Base-by-base conservation (phyloP, 1,284 basidiomycete genomes). In the Sanguinoderma infundibulare region DNA sequence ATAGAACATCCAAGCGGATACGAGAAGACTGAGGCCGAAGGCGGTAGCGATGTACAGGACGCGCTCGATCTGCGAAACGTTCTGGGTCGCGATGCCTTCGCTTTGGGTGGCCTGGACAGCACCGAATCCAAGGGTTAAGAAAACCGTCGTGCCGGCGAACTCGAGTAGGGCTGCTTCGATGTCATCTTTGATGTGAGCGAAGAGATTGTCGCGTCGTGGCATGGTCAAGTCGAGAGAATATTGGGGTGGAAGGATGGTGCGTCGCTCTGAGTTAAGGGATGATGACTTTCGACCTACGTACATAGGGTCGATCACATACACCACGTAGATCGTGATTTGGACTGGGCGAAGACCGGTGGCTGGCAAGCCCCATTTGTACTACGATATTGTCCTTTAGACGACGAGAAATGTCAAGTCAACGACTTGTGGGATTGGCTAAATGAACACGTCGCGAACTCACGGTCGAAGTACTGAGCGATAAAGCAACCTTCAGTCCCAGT, bases 1-100 rank as follows among this genome's bases (percentile, higher is more conserved):
- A 73, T 86, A 92, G 75, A 92, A 93, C 35, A 92, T 74, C 86
- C 89, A 92, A 6, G 86, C 87, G 3, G 84, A 85, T 35, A 89
- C 83, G 49, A 91, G 80, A 38, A 93, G 79, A 58, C 84, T 85
- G 55, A 92, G 73, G 2, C 90, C 90, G 79, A 90, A 87, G 47
- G 79, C 82, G 1, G 82, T 79, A 0, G 88, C 81, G 50, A 88
- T 84, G 75, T 89, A 90, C 65, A 86, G 77, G 39, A 80, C 72
- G 26, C 79, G 80, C 50, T 80, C 77, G 55, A 86, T 70, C 59
- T 64, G 73, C 26, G 72, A 78, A 35, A 53, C 67, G 55, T 70
- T 75, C 38, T 67, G 67, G 49, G 62, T 69, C 55, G 73, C 73
- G 5, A 20, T 53, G 0, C 61, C 56, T 52, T 71, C 73, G 9